Evolutionary conservation across 805 yeast species (phyloP).

Genomic region (Lachancea mirantina): DNA sequence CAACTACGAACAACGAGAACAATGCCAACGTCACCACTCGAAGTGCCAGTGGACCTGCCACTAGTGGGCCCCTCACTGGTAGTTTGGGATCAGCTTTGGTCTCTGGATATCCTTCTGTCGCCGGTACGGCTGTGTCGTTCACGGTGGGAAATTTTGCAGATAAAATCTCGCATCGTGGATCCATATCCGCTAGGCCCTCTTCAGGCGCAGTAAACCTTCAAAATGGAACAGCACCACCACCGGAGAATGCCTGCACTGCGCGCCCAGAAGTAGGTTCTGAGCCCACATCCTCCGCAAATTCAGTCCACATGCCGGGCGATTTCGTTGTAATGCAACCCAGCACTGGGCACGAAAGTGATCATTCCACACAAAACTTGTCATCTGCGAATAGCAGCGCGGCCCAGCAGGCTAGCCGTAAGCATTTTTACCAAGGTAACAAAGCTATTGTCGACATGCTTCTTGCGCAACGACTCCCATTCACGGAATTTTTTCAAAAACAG

Average conservation of each 20-base stretch:
- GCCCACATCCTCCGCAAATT: slow-evolving; percentile 15
- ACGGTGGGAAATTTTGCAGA: slow-evolving; percentile 38
- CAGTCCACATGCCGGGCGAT: slow-evolving; percentile 32
- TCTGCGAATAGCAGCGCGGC: no score
- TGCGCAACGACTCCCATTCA: slow-evolving; percentile 63
- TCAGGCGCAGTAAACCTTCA: slow-evolving; percentile 26
- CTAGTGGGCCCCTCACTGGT: not conserved
- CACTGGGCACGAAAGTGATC: slow-evolving; percentile 1
- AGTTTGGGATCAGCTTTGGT: slow-evolving; percentile 1
- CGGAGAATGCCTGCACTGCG: no score
- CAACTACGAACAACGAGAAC: not conserved
- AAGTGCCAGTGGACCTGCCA: slow-evolving; percentile 1
- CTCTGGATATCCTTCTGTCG: no score
- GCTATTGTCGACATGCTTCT: slow-evolving; percentile 44
- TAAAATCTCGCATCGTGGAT: slow-evolving; percentile 43
- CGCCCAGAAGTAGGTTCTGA: no score
- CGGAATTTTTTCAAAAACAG: slow-evolving; percentile 58
- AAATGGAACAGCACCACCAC: slow-evolving; percentile 8
- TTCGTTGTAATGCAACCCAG: slow-evolving; percentile 24
- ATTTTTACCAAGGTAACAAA: slow-evolving; percentile 37
- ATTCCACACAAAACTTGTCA: slow-evolving; percentile 1
- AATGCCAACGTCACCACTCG: not conserved
- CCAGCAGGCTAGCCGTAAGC: slow-evolving; percentile 1
- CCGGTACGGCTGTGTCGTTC: slow-evolving; percentile 36
- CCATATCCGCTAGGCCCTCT: slow-evolving; percentile 49